Percentiles rank a stretch among this genome's conserved stretches.
Evolutionary conservation across 2,329 filamentous ascomycete species (phyloP).

Genomic region (Aspergillus hiratsukae): DNA sequence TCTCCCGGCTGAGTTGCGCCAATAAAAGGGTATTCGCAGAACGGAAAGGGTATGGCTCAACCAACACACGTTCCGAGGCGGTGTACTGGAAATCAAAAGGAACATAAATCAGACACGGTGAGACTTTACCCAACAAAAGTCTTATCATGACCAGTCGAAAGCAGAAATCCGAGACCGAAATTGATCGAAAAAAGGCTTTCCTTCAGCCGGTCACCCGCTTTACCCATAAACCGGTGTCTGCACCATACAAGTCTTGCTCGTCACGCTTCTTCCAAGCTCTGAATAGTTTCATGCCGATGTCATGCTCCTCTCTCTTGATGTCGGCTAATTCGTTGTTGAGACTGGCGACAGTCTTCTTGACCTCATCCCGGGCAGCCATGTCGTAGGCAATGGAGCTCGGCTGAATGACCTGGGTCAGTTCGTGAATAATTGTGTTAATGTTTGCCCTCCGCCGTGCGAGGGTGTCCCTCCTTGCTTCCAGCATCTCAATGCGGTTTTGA

Average conservation of each 20-base stretch:
- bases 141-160: neutral
- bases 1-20: neutral
- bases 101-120: neutral
- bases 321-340: slow-evolving; percentile 66
- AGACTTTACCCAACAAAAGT: neutral
- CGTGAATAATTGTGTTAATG: slow-evolving; percentile 66
- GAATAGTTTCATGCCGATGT: slow-evolving; percentile 70
- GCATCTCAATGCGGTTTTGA: slow-evolving; percentile 60
- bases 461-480: slow-evolving; percentile 62
- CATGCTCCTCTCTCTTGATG: slow-evolving; percentile 71
- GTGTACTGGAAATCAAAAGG: neutral
- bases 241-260: slow-evolving; percentile 47
- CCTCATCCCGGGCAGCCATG: slow-evolving; percentile 55
- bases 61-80: neutral
- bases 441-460: slow-evolving; percentile 66
- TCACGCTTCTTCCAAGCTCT: slow-evolving; percentile 71
- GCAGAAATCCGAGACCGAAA: neutral
- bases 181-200: neutral
- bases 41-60: slow-evolving; percentile 4
- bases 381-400: slow-evolving; percentile 62
- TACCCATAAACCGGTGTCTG: slow-evolving; percentile 68
- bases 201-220: slow-evolving; percentile 64
- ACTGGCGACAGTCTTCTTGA: slow-evolving; percentile 61
- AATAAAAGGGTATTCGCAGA: neutral
- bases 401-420: slow-evolving; percentile 75